phyloP scores from a whole-genome alignment of 2,329 filamentous ascomycete genomes.

The Fonsecaea erecta region DNA sequence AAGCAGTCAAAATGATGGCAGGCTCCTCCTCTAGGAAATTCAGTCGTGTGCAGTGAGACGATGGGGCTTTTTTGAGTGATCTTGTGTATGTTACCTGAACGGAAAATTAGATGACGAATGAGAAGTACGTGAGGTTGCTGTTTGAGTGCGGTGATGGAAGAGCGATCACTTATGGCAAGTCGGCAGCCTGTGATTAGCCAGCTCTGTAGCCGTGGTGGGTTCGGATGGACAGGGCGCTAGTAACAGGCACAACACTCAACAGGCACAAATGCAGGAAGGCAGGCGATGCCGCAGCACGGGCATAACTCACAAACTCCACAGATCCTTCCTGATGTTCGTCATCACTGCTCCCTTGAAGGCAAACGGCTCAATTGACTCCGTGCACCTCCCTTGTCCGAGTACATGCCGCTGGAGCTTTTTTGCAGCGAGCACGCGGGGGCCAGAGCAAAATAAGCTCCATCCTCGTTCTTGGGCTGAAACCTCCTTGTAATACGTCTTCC shows the following conservation, averaged over 20 bases:
- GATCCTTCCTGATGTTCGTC: constrained; percentile 6
- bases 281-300: constrained; percentile 13
- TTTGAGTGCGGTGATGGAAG: neutral
- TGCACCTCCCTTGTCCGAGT: neutral
- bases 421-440: constrained; percentile 13
- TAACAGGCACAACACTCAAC: neutral
- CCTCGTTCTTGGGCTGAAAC: constrained; percentile 5
- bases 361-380: constrained; percentile 6
- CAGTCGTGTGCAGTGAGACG: neutral
- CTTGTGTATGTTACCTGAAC: too few relatives aligned
- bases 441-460: constrained; percentile 1
- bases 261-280: constrained; percentile 1
- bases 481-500: neutral
- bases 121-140: neutral
- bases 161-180: neutral
- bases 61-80: neutral
- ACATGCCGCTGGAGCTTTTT: neutral
- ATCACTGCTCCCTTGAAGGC: constrained; percentile 1
- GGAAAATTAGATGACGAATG: neutral
- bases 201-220: neutral
- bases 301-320: constrained; percentile 19
- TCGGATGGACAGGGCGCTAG: neutral
- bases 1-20: neutral
- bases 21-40: neutral
- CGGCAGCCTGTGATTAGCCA: neutral